Evolutionary conservation across 768 basidiomycete genomes (phyloP), one percentile per base, ranked within the genome.

Genomic region (Russula compacta): DNA sequence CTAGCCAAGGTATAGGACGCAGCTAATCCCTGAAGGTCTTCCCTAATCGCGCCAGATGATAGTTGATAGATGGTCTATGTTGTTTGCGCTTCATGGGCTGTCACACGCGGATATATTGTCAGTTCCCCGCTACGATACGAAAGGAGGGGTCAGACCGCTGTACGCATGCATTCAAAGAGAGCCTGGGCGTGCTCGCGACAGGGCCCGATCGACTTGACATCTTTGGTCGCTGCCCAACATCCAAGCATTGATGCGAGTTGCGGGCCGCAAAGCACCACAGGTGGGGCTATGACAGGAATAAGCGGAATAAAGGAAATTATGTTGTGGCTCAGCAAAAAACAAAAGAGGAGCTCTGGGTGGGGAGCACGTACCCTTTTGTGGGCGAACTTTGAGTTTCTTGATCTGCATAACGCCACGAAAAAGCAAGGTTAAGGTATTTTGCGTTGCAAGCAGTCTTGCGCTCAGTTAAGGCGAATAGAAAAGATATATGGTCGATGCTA

Each of bases 111-210:
- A 17, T 21, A 48, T 54, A 58, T 56, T 15, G 61, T 52, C 19
- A 60, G 54, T 33, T 53, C 50, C 65, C 35, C 24, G 36, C 36
- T 2, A 17, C 32, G 29, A 58, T 35, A 32, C 48, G 44, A 48
- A 55, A 21, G 56, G 55, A 59, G 59, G 6, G 12, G 56, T 77
- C 89, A 69, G 55, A 93, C 92, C 69, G 87, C 81, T 40, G 86
- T 89, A 67, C 85, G 79, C 92, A 95, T 94, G 76, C 92, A 95
- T 39, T 83, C 78, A 69, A 84, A 88, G 53, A 94, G 73, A 43
- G 75, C 71, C 65, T 84, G 72, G 1, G 90, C 84, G 14, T 79
- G 73, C 19, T 79, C 77, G 66, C 79, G 76, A 70, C 92, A 95
- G 14, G 74, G 70, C 1, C 71, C 72, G 5, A 75, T 73, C 12